Evolutionary conservation across 2,329 filamentous ascomycete genomes (phyloP).

Genomic region (Aspergillus pseudoviridinutans): DNA sequence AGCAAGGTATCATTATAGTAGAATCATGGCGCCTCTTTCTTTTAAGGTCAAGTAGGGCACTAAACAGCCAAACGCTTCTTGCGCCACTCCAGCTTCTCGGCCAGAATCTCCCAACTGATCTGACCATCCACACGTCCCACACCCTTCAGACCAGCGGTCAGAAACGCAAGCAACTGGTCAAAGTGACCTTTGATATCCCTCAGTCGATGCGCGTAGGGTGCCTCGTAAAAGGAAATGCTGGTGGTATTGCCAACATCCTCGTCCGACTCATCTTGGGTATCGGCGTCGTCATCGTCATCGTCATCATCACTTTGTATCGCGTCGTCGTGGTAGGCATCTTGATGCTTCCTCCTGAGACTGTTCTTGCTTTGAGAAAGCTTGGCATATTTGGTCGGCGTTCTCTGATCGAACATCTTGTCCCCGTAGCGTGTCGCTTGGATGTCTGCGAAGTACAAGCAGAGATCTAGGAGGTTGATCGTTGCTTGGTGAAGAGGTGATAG

Average conservation of each 20-base stretch:
- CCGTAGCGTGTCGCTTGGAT: conserved; percentile 44
- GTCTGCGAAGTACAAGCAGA: conserved; percentile 67
- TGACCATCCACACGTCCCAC: conserved; percentile 71
- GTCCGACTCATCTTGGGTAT: conserved; percentile 33
- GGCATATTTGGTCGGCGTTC: conserved; percentile 10
- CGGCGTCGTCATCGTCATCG: conserved; percentile 23
- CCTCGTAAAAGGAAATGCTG: conserved; percentile 33
- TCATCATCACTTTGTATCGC: conserved; percentile 9
- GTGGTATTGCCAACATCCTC: conserved; percentile 35
- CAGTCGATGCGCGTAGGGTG: conserved; percentile 52
- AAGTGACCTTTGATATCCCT: conserved; percentile 59
- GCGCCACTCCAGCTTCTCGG: conserved; percentile 67
- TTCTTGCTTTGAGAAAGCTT: neutral
- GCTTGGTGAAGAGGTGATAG: conserved; percentile 67
- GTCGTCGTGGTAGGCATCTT: conserved; percentile 17
- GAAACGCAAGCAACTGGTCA: conserved; percentile 63
- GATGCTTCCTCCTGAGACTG: neutral
- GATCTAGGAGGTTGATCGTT: conserved; percentile 71
- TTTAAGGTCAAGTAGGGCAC: neutral
- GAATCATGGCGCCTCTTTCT: neutral
- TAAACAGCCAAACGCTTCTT: conserved; percentile 9
- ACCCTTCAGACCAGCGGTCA: conserved; percentile 67
- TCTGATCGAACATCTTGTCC: conserved; percentile 37
- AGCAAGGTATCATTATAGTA: neutral
- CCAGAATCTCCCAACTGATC: conserved; percentile 72